Evolutionary conservation across 352 stramenopile species (phyloP).

Genomic region (Globisporangium acanthophoron): DNA sequence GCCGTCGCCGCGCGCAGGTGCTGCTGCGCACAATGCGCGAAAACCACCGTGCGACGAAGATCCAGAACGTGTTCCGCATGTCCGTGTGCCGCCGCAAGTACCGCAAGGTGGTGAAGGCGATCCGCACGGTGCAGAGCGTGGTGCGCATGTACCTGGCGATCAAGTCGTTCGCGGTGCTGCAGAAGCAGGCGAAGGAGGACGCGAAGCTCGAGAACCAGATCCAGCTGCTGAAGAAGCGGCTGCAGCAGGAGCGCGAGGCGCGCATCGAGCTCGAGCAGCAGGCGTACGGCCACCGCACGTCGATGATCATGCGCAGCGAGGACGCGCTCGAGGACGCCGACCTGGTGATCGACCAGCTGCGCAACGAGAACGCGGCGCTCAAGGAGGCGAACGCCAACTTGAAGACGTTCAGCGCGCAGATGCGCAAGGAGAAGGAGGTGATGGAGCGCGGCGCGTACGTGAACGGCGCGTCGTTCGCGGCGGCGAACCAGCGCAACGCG

Average conservation of each 20-base stretch:
- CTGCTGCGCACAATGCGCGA: slow-evolving; percentile 55
- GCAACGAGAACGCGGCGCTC: slow-evolving; percentile 71
- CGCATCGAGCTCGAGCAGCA: slow-evolving; percentile 79
- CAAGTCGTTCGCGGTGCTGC: slow-evolving; percentile 63
- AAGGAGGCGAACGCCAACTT: slow-evolving; percentile 82
- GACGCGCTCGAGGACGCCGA: slow-evolving; percentile 77
- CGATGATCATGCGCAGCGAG: slow-evolving; percentile 75
- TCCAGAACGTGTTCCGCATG: slow-evolving; percentile 86
- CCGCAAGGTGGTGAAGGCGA: slow-evolving; percentile 56
- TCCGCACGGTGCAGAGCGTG: slow-evolving; percentile 73
- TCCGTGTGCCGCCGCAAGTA: slow-evolving; percentile 60
- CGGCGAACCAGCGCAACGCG: slow-evolving; percentile 76
- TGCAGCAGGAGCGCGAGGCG: slow-evolving; percentile 88
- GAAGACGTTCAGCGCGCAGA: slow-evolving; percentile 76
- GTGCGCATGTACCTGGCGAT: slow-evolving; percentile 80
- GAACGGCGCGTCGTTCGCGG: slow-evolving; percentile 81
- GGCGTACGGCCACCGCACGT: slow-evolving; percentile 56
- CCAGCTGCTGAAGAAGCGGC: slow-evolving; percentile 85
- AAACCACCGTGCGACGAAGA: slow-evolving; percentile 68
- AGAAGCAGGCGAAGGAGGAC: slow-evolving; percentile 90
- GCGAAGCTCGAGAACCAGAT: slow-evolving; percentile 97
- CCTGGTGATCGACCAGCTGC: slow-evolving; percentile 80
- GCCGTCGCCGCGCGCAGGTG: slow-evolving; percentile 54
- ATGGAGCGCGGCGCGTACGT: slow-evolving; percentile 87
- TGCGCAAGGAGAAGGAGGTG: slow-evolving; percentile 87